These are phyloP conservation scores for Candida sp. DNA, from an alignment of 1,139 yeast species.

Conservation along the genomic window DNA sequence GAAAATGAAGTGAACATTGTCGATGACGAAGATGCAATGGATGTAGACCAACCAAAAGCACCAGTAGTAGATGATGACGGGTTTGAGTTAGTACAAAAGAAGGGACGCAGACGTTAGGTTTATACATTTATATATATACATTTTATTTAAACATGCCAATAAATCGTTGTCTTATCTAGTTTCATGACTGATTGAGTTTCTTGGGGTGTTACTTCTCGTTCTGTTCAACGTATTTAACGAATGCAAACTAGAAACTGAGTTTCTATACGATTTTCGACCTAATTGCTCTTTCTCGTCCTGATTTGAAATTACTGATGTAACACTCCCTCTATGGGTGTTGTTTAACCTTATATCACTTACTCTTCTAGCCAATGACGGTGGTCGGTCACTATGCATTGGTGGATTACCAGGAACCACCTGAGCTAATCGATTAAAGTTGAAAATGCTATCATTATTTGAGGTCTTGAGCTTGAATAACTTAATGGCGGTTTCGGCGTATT, in stretches of 20 bases:
- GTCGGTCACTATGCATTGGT: slow-evolving; percentile 51
- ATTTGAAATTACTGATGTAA: slow-evolving; percentile 22
- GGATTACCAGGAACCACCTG: slow-evolving; percentile 28
- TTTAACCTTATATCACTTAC: slow-evolving; percentile 41
- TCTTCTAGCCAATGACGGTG: slow-evolving; percentile 46
- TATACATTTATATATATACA: background rate
- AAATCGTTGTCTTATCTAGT: background rate
- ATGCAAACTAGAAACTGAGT: slow-evolving; percentile 38
- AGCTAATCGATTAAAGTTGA: slow-evolving; percentile 16
- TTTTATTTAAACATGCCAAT: no score
- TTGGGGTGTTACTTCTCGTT: slow-evolving; percentile 35
- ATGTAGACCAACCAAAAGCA: slow-evolving; percentile 35
- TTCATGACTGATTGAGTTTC: slow-evolving; percentile 33
- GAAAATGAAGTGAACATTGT: no score
- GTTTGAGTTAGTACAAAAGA: slow-evolving; percentile 78
- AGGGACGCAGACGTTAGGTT: slow-evolving; percentile 35
- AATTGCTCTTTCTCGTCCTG: slow-evolving; percentile 31
- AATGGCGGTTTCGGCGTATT: slow-evolving; percentile 67
- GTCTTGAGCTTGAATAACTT: slow-evolving; percentile 57
- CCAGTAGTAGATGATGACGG: slow-evolving; percentile 93
- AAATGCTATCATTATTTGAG: slow-evolving; percentile 35
- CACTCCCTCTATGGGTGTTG: slow-evolving; percentile 18
- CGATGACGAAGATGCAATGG: slow-evolving; percentile 34
- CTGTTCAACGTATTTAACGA: slow-evolving; percentile 42
- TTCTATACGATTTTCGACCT: slow-evolving; percentile 16